Evolutionary conservation across 2,329 filamentous ascomycete species (phyloP).

Genomic region (Paradendryphiella salina): DNA sequence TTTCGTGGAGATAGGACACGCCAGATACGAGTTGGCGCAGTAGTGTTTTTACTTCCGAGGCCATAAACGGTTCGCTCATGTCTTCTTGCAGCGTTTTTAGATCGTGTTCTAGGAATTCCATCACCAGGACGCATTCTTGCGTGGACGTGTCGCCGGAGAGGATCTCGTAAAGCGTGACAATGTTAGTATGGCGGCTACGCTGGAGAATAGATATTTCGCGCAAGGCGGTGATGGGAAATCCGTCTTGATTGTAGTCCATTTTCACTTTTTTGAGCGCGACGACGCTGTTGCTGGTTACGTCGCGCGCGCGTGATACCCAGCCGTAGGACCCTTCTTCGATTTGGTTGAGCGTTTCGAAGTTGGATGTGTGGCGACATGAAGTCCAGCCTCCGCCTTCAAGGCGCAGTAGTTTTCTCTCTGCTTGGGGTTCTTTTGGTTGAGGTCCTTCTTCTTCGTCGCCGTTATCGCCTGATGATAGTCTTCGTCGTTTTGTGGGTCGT

Average conservation of each 20-base stretch:
- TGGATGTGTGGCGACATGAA: conserved; percentile 75
- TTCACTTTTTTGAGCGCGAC: conserved; percentile 95
- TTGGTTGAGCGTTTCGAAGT: conserved; percentile 90
- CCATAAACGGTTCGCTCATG: conserved; percentile 91
- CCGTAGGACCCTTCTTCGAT: conserved; percentile 98
- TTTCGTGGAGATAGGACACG: conserved; percentile 80
- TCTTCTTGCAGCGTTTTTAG: conserved; percentile 90
- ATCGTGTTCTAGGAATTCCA: conserved; percentile 97
- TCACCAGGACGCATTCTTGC: conserved; percentile 82
- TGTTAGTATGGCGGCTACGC: conserved; percentile 77
- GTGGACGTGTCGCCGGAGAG: conserved; percentile 72
- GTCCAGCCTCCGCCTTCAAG: conserved; percentile 72
- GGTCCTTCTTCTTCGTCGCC: conserved; percentile 39
- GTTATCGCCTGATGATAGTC: conserved; percentile 60
- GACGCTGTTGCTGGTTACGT: conserved; percentile 72
- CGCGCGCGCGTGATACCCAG: conserved; percentile 83
- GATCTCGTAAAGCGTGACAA: conserved; percentile 81
- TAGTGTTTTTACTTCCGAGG: conserved; percentile 89
- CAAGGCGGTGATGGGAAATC: conserved; percentile 87
- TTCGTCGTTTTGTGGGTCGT: conserved; percentile 60
- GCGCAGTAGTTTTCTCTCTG: conserved; percentile 65
- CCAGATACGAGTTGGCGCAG: conserved; percentile 80
- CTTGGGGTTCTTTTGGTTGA: conserved; percentile 24
- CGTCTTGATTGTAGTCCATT: conserved; percentile 73
- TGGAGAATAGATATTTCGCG: conserved; percentile 91